phyloP scores from a whole-genome alignment of 108 stramenopile genomes.

The Fragilaria crotonensis region DNA sequence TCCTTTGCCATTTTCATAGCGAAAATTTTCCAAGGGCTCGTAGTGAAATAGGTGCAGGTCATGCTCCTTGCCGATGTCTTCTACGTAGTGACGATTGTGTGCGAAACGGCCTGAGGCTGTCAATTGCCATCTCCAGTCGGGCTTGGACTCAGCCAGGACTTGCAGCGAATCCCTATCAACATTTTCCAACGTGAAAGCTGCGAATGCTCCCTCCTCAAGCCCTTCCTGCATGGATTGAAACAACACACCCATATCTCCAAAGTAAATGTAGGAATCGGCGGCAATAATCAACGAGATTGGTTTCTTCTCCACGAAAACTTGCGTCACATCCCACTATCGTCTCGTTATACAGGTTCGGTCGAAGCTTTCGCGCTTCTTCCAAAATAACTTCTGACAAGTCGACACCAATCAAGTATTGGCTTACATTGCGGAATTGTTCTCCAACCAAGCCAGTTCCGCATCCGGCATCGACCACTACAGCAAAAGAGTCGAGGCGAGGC shows the following conservation, averaged over 20 bases:
- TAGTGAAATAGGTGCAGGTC: conserved; percentile 42
- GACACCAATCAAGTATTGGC: conserved; percentile 51
- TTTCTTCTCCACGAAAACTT: conserved; percentile 31
- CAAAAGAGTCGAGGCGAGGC: conserved; percentile 17
- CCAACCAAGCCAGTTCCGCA: conserved; percentile 74
- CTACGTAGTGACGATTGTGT: conserved; percentile 54
- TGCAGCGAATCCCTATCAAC: conserved; percentile 37
- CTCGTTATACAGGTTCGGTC: conserved; percentile 64
- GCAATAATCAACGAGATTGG: conserved; percentile 60
- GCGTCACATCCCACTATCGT: conserved; percentile 38
- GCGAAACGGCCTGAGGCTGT: conserved; percentile 64
- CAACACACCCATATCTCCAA: conserved; percentile 57
- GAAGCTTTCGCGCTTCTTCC: conserved; percentile 41
- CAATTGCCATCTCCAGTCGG: conserved; percentile 78
- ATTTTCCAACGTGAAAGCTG: conserved; percentile 67
- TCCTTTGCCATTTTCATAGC: conserved; percentile 46
- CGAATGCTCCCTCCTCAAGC: conserved; percentile 37
- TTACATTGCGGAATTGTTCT: conserved; percentile 71
- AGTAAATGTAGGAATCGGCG: conserved; percentile 69
- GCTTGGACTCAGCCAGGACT: conserved; percentile 33
- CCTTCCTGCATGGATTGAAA: conserved; percentile 55
- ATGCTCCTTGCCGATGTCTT: conserved; percentile 17
- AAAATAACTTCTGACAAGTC: conserved; percentile 59
- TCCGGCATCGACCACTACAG: conserved; percentile 55
- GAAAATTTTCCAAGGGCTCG: conserved; percentile 51